Evolutionary conservation across 495 filamentous ascomycete species (phyloP).

Genomic region (Penicillium cinerascens): DNA sequence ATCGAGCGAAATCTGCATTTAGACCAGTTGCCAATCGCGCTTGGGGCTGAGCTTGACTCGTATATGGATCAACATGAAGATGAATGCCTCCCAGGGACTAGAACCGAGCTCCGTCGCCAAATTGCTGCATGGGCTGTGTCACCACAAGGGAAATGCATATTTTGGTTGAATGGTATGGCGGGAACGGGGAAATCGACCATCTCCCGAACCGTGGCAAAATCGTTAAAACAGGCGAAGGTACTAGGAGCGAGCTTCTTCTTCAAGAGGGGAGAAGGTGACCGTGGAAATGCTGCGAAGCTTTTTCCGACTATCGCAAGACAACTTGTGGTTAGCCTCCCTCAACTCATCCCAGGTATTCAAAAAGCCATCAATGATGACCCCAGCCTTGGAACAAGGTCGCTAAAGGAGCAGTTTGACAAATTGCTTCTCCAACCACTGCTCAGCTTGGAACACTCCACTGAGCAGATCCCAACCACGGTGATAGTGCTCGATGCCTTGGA

Average conservation of each 20-base stretch:
- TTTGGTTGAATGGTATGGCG: background rate
- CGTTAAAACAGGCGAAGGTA: background rate
- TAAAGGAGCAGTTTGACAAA: background rate
- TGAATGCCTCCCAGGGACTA: background rate
- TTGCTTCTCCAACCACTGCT: background rate
- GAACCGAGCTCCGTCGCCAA: background rate
- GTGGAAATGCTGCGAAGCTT: background rate
- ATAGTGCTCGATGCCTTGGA: constrained; percentile 51
- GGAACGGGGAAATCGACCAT: too few relatives aligned
- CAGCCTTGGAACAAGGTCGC: background rate
- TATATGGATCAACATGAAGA: background rate
- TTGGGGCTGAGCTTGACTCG: background rate
- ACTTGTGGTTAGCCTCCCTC: background rate
- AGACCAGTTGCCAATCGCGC: background rate
- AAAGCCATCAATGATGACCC: background rate
- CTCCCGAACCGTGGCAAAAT: background rate
- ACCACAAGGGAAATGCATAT: background rate
- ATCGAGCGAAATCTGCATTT: background rate
- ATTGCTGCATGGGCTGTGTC: background rate
- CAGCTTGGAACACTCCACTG: background rate
- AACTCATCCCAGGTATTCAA: background rate
- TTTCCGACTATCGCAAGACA: background rate
- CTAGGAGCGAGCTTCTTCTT: background rate
- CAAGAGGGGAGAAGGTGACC: too few relatives aligned
- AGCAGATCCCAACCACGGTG: constrained; percentile 7